Conservation (phyloP, 2,329 filamentous ascomycete genomes). For the Pezicula radicicola region DNA sequence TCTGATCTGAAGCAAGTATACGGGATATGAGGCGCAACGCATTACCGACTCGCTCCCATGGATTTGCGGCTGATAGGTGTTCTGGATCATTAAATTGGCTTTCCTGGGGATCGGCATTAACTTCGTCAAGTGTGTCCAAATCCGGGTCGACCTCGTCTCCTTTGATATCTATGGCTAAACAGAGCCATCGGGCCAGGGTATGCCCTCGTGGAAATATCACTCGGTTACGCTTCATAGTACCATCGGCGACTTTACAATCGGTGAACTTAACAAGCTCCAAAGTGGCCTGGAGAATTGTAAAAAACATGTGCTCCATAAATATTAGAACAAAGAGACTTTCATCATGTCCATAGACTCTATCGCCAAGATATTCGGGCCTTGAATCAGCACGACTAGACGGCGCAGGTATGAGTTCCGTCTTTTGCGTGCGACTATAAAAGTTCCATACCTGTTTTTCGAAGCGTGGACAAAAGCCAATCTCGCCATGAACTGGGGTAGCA, state of each 20-base stretch:
- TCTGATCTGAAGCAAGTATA: conserved; percentile 61
- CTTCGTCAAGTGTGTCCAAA: conserved; percentile 60
- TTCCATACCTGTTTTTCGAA: background rate
- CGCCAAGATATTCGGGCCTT: too few species aligned
- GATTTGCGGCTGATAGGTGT: conserved; percentile 61
- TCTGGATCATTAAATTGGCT: conserved; percentile 61
- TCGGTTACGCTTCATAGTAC: conserved; percentile 56
- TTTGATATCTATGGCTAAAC: too few species aligned
- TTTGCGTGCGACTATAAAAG: background rate
- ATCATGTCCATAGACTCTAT: background rate
- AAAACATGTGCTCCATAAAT: conserved; percentile 65
- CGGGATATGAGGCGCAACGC: conserved; percentile 49
- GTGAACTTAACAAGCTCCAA: conserved; percentile 62
- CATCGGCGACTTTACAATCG: conserved; percentile 57
- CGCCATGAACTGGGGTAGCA: conserved; percentile 49
- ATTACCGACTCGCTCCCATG: conserved; percentile 58
- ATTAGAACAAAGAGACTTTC: conserved; percentile 65
- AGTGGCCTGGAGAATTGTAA: conserved; percentile 53
- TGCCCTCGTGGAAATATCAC: conserved; percentile 54
- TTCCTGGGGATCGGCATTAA: conserved; percentile 49
- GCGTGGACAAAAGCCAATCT: conserved; percentile 42
- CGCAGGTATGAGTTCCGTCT: background rate
- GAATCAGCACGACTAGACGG: too few species aligned
- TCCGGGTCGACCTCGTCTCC: too few species aligned
- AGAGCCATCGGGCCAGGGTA: too few species aligned